phyloP scores from a whole-genome alignment of 805 yeast species.

The Yamadazyma olivae region DNA sequence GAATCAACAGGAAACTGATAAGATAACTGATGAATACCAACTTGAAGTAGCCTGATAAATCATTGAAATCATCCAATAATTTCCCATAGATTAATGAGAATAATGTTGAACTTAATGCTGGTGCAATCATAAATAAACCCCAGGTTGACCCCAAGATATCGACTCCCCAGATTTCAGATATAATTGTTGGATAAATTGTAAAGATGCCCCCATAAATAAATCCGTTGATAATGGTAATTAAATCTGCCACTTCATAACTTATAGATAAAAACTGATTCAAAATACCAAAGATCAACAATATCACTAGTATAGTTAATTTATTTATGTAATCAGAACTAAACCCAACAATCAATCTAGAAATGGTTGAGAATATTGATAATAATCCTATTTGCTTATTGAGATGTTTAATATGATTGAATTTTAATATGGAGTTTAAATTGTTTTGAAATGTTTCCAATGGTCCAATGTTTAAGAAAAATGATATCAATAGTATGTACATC shows the following conservation, averaged over 20 bases:
- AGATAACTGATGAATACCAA: slow-evolving; percentile 23
- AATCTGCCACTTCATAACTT: slow-evolving; percentile 12
- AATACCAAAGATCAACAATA: slow-evolving; percentile 24
- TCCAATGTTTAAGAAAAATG: slow-evolving; percentile 70
- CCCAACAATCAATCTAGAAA: slow-evolving; percentile 66
- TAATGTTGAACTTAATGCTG: slow-evolving; percentile 74
- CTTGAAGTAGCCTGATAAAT: slow-evolving; percentile 25
- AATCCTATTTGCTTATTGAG: slow-evolving; percentile 52
- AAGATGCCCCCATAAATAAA: slow-evolving; percentile 77
- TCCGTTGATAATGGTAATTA: slow-evolving; percentile 56
- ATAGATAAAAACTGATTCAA: slow-evolving; percentile 26
- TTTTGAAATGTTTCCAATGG: slow-evolving; percentile 84
- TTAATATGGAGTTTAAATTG: slow-evolving; percentile 72
- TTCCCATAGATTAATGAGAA: slow-evolving; percentile 71
- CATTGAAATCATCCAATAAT: slow-evolving; percentile 45
- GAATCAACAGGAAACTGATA: no score
- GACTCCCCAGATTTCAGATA: slow-evolving; percentile 83
- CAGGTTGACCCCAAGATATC: slow-evolving; percentile 88
- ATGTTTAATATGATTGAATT: slow-evolving; percentile 21
- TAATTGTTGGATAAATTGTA: slow-evolving; percentile 81
- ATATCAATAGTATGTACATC: slow-evolving; percentile 59
- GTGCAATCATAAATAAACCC: slow-evolving; percentile 87
- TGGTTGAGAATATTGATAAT: slow-evolving; percentile 67
- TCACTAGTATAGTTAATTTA: slow-evolving; percentile 28
- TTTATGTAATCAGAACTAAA: slow-evolving; percentile 58